phyloP scores from a whole-genome alignment of 768 basidiomycete species.

The Galerina marginata region DNA sequence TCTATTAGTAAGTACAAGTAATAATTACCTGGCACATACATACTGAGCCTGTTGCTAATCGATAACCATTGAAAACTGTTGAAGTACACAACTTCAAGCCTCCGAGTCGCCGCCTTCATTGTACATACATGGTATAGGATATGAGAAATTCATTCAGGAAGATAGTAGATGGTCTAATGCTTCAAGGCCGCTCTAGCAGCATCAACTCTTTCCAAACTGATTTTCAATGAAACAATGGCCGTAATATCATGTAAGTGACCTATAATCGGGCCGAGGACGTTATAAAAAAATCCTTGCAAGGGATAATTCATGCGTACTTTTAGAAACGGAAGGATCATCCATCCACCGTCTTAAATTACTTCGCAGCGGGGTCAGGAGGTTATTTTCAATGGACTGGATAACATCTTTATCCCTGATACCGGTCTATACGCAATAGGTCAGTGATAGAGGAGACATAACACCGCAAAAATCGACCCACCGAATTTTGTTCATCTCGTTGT shows the following conservation, averaged over 20 bases:
- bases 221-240: slow-evolving; percentile 50
- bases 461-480: slow-evolving; percentile 38
- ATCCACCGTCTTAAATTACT: slow-evolving; percentile 40
- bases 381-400: slow-evolving; percentile 47
- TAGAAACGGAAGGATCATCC: slow-evolving; percentile 21
- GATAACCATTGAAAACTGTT: too few species aligned
- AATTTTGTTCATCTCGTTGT: slow-evolving; percentile 60
- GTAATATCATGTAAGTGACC: slow-evolving; percentile 39
- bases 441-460: not conserved
- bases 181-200: slow-evolving; percentile 27
- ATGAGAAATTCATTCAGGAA: too few species aligned
- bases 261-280: slow-evolving; percentile 6
- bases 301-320: slow-evolving; percentile 25
- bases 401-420: slow-evolving; percentile 53
- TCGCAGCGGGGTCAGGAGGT: slow-evolving; percentile 51
- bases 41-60: too few species aligned
- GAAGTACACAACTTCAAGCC: too few species aligned
- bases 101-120: not conserved
- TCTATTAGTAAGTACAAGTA: too few species aligned
- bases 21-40: too few species aligned
- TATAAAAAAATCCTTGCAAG: not conserved
- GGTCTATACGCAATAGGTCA: slow-evolving; percentile 42
- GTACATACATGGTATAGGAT: too few species aligned
- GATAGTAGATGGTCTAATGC: too few species aligned
- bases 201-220: slow-evolving; percentile 56